Evolutionary conservation across 2,329 filamentous ascomycete genomes (phyloP), one percentile per base, ranked within the genome.

Genomic region (Ophiocordyceps camponoti-rufipedis): DNA sequence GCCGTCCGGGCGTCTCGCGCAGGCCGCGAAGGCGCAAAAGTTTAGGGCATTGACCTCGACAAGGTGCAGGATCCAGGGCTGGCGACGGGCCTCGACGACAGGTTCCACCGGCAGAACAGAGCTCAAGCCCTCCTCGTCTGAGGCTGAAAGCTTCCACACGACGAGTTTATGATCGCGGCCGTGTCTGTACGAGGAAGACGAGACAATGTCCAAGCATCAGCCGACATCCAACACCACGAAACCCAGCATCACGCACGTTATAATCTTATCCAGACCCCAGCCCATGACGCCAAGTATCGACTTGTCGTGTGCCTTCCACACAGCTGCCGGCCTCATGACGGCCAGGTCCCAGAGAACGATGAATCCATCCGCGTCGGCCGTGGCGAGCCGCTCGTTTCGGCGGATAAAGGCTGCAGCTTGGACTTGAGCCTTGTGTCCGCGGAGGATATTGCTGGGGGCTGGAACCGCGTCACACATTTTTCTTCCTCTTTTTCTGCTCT

Each of bases 41-140:
- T 96, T 98, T 65, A 96, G 75, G 1, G 89, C 86, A 56, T 95
- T 95, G 41, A 96, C 86, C 5, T 83, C 71, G 5, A 98, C 66
- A 4, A 84, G 74, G 61, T 94, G 76, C 19, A 94, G 62, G n/a
- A 95, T 66, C 86, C 85, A 94, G 29, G 91, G 91, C 54, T 80
- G 72, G 16, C 71, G 74, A 50, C 65, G 72, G 44, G 60, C 60
- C 42, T 60, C 63, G 28, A 59, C 60, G 2, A 58, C 65, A 42
- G 65, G 63, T 49, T 93, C 85, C 31, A 89, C 72, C 0, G 89
- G 89, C 12, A 93, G 66, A 9, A 66, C 66, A 32, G 71, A 80
- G 54, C 80, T 83, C 51, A 94, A 67, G 14, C 66, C 60, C 19
- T 68, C 59, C 55, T 91, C 82, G 46, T 82, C 75, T 9, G 67